Evolutionary conservation across 768 basidiomycete genomes (phyloP).

Genomic region (Neoboletus brunneissimus): DNA sequence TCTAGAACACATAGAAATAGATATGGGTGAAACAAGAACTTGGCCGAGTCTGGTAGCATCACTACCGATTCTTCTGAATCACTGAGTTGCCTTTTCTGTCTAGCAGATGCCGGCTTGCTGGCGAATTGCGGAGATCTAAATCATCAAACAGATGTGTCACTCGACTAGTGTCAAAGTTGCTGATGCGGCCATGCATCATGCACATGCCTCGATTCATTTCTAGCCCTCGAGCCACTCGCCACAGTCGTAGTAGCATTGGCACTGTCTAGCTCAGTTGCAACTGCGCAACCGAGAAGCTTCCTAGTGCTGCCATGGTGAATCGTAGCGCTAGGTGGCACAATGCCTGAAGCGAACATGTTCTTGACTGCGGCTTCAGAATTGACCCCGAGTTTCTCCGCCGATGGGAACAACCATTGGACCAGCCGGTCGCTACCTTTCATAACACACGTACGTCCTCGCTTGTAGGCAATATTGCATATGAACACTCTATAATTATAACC

Average conservation of each 20-base stretch:
- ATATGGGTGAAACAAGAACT: not conserved
- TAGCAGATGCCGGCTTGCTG: not conserved
- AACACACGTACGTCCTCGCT: not conserved
- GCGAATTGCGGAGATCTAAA: not conserved
- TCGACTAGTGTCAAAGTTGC: not conserved
- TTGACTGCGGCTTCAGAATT: not conserved
- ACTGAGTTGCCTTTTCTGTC: not conserved
- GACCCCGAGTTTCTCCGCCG: constrained; percentile 13
- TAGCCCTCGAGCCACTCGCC: not conserved
- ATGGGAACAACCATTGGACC: not conserved
- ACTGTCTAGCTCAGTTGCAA: not conserved
- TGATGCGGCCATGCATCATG: not conserved
- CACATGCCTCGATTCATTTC: not conserved
- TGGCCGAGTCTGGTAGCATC: not conserved
- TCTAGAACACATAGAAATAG: not conserved
- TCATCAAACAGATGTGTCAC: not conserved
- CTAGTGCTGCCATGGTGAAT: not conserved
- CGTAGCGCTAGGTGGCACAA: not conserved
- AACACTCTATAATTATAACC: not conserved
- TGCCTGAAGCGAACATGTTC: constrained; percentile 6
- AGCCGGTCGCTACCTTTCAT: not conserved
- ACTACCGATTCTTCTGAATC: not conserved
- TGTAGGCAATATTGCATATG: not conserved
- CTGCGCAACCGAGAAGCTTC: not conserved
- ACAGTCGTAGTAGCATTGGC: not conserved